Evolutionary conservation across 1,284 basidiomycete genomes (phyloP).

Genomic region (Papiliotrema laurentii): DNA sequence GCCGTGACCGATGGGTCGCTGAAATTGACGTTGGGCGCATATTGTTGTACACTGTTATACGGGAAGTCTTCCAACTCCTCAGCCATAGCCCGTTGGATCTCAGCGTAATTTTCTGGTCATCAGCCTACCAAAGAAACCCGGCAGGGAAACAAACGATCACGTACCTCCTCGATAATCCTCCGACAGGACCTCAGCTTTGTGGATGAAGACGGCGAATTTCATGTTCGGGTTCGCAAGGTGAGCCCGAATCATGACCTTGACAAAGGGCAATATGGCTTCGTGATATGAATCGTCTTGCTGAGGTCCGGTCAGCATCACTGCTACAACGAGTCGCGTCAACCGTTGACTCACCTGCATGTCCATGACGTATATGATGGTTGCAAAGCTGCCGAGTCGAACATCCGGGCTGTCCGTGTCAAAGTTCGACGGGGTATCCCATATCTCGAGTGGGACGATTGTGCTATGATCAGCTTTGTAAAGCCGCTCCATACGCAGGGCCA

Average conservation of each 20-base stretch:
- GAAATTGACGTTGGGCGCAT: conserved; percentile 28
- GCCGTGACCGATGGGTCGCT: conserved; percentile 31
- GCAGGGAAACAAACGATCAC: conserved; percentile 23
- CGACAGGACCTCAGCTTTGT: conserved; percentile 88
- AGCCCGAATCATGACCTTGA: conserved; percentile 68
- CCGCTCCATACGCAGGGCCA: background rate
- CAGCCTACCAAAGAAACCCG: background rate
- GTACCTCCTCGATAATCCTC: conserved; percentile 88
- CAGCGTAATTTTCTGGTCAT: conserved; percentile 73
- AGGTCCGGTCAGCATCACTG: no score
- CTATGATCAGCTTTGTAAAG: conserved; percentile 51
- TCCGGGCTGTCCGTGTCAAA: conserved; percentile 70
- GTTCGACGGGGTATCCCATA: conserved; percentile 93
- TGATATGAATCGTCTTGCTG: conserved; percentile 52
- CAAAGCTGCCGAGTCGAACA: conserved; percentile 66
- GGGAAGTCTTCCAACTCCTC: conserved; percentile 74
- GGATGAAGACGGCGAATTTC: conserved; percentile 88
- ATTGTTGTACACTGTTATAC: conserved; percentile 26
- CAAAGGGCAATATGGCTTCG: conserved; percentile 70
- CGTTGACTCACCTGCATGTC: conserved; percentile 73
- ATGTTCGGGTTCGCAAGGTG: conserved; percentile 72
- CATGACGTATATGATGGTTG: conserved; percentile 88
- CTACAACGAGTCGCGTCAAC: conserved; percentile 5
- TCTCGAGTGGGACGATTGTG: conserved; percentile 83
- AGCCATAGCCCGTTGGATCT: conserved; percentile 76